phyloP scores from a whole-genome alignment of 306 rosid genomes.

The Lotus japonicus region DNA sequence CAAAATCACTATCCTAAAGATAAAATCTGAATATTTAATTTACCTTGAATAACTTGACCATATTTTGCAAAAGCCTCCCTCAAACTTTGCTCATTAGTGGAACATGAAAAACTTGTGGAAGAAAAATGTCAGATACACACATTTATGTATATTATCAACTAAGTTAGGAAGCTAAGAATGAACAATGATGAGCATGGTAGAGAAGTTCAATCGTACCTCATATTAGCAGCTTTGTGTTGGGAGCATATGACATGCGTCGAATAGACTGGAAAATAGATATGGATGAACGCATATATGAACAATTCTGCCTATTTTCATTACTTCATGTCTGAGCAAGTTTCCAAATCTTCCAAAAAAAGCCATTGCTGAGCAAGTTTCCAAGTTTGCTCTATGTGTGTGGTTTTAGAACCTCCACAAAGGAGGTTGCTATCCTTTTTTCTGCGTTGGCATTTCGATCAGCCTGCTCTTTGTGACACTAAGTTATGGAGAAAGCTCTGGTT shows the following conservation, averaged over 20 bases:
- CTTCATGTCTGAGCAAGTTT: slow-evolving; percentile 50
- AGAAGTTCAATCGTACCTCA: slow-evolving; percentile 53
- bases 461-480: too few species aligned
- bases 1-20: too few species aligned
- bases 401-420: too few species aligned
- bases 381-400: too few species aligned
- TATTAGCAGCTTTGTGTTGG: slow-evolving; percentile 58
- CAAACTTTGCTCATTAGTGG: slow-evolving; percentile 61
- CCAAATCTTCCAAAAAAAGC: slow-evolving; percentile 81
- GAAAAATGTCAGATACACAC: neutral
- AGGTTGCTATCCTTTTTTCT: too few species aligned
- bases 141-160: neutral
- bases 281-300: slow-evolving; percentile 38
- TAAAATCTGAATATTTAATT: neutral
- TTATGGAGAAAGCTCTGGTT: too few species aligned
- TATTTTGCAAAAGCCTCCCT: slow-evolving; percentile 67
- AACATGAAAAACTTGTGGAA: slow-evolving; percentile 58
- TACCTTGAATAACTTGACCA: slow-evolving; percentile 81
- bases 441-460: too few species aligned
- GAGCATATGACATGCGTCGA: slow-evolving; percentile 53
- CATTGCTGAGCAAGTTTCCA: too few species aligned
- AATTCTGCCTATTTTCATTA: slow-evolving; percentile 37
- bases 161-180: too few species aligned
- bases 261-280: slow-evolving; percentile 51
- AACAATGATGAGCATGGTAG: neutral